A percentile compares a stretch with the other conserved stretches of the same genome.
These are phyloP conservation scores for Phytopythium aichiense DNA, from an alignment of 352 stramenopile species.

Conservation along the genomic window DNA sequence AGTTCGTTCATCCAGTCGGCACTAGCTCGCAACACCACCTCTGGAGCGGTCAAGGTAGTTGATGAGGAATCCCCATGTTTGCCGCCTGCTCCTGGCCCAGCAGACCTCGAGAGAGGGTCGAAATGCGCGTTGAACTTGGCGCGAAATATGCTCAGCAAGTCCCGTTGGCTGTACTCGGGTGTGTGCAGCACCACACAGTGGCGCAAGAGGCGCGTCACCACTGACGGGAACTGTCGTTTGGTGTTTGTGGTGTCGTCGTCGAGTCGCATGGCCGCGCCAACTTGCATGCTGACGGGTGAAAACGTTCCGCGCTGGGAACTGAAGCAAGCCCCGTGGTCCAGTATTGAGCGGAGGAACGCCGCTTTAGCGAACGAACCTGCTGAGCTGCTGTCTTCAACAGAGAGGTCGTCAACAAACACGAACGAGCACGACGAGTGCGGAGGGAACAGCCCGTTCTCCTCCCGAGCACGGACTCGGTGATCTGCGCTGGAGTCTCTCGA, in stretches of 20 bases:
- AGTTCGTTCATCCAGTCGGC: constrained; percentile 30
- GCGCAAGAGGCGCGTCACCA: constrained; percentile 27
- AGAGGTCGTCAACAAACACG: constrained; percentile 58
- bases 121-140: constrained; percentile 38
- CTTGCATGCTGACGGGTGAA: constrained; percentile 22
- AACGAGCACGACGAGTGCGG: constrained; percentile 22
- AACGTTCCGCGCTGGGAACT: constrained; percentile 28
- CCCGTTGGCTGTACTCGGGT: constrained; percentile 35
- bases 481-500: background rate
- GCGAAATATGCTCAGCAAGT: constrained; percentile 48
- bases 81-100: background rate
- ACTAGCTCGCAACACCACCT: constrained; percentile 45
- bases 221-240: background rate
- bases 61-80: constrained; percentile 4
- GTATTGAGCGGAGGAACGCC: constrained; percentile 42
- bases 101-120: background rate
- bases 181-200: constrained; percentile 50
- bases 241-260: background rate
- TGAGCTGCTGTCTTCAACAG: background rate
- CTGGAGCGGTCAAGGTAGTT: constrained; percentile 12
- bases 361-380: constrained; percentile 7
- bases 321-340: constrained; percentile 41
- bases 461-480: constrained; percentile 16
- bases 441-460: constrained; percentile 41
- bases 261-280: constrained; percentile 37